Conservation (phyloP, 2,329 filamentous ascomycete genomes). For the Cladosporium sp. region DNA sequence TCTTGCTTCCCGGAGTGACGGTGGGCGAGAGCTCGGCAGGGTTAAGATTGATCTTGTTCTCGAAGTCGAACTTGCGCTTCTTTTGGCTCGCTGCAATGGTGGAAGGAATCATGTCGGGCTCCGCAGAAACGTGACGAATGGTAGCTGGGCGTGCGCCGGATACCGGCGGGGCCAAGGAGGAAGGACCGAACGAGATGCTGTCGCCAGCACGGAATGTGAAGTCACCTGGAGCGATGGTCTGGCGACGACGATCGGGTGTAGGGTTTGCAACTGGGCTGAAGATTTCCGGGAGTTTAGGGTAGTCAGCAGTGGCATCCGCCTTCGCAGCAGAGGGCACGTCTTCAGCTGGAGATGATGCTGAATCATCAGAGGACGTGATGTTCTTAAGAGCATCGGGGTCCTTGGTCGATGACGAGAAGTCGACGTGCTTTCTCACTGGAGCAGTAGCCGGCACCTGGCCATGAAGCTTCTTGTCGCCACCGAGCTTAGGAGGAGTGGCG, state of each 20-base stretch:
- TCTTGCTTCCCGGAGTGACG: constrained; percentile 39
- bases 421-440: constrained; percentile 75
- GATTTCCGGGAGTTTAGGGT: constrained; percentile 25
- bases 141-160: constrained; percentile 40
- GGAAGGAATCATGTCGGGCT: constrained; percentile 28
- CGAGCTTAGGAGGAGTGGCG: constrained; percentile 43
- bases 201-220: constrained; percentile 54
- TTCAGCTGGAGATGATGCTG: constrained; percentile 13
- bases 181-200: constrained; percentile 47
- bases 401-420: constrained; percentile 69
- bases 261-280: constrained; percentile 32
- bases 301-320: constrained; percentile 23
- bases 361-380: constrained; percentile 29
- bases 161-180: constrained; percentile 32
- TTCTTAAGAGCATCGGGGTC: constrained; percentile 30
- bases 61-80: constrained; percentile 48
- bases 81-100: constrained; percentile 46
- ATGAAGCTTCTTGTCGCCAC: constrained; percentile 27
- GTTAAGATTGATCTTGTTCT: constrained; percentile 38
- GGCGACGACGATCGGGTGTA: constrained; percentile 38
- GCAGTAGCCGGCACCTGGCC: constrained; percentile 61
- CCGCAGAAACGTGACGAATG: constrained; percentile 49
- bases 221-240: constrained; percentile 42
- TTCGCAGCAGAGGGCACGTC: constrained; percentile 19
- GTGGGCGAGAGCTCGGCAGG: constrained; percentile 26